Evolutionary conservation across 23 red algal genomes (phyloP).

Genomic region (Pyropia haitanensis): DNA sequence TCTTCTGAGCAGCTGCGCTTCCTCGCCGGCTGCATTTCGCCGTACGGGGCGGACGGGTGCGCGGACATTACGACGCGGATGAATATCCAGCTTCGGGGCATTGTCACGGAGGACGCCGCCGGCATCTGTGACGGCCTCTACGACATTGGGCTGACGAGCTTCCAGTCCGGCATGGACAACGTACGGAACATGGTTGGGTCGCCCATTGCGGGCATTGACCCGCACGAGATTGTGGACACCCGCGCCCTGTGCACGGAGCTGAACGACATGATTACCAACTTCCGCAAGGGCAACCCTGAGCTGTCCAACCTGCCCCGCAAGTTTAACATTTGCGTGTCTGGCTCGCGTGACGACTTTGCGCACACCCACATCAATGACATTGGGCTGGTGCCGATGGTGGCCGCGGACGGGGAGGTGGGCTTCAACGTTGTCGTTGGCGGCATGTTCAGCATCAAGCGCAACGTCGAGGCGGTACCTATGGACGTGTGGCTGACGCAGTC

Average conservation of each 20-base stretch:
- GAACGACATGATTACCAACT: slow-evolving; percentile 75
- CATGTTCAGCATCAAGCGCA: slow-evolving; percentile 66
- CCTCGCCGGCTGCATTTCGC: slow-evolving; percentile 17
- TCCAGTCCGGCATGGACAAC: slow-evolving; percentile 88
- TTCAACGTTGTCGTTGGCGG: slow-evolving; percentile 88
- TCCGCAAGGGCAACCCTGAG: slow-evolving; percentile 45
- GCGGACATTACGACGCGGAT: slow-evolving; percentile 77
- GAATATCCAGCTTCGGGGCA: slow-evolving; percentile 85
- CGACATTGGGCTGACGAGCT: slow-evolving; percentile 45
- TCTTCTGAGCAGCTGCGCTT: slow-evolving; percentile 32
- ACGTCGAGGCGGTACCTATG: slow-evolving; percentile 47
- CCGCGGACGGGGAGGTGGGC: slow-evolving; percentile 29
- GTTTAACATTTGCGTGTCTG: slow-evolving; percentile 80
- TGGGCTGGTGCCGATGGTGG: slow-evolving; percentile 51
- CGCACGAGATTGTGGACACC: slow-evolving; percentile 70
- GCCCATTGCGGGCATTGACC: slow-evolving; percentile 80
- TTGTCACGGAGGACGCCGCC: slow-evolving; percentile 48
- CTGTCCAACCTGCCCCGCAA: slow-evolving; percentile 82
- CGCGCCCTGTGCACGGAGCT: slow-evolving; percentile 37
- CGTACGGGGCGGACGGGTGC: slow-evolving; percentile 54
- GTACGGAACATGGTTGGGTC: slow-evolving; percentile 83
- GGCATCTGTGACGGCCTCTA: slow-evolving; percentile 55
- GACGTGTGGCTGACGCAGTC: slow-evolving; percentile 42
- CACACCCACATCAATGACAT: slow-evolving; percentile 96
- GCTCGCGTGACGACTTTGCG: slow-evolving; percentile 63